These are phyloP conservation scores for Paracamarosporium sp. DNA, from an alignment of 2,329 filamentous ascomycete genomes.

Conservation along the genomic window DNA sequence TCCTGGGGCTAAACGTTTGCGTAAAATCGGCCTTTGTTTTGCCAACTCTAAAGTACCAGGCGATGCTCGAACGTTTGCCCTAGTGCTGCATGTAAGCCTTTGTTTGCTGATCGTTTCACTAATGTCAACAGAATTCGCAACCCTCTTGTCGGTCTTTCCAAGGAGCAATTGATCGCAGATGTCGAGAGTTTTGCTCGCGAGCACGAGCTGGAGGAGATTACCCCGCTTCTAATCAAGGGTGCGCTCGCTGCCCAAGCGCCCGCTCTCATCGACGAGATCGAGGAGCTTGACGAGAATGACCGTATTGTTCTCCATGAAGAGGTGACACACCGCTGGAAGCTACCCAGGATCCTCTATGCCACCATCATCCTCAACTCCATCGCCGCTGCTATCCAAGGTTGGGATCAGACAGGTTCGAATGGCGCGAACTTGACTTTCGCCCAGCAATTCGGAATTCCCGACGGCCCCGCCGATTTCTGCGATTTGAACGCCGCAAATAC, in stretches of 20 bases:
- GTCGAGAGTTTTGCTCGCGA: constrained; percentile 68
- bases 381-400: constrained; percentile 70
- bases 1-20: background rate
- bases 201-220: constrained; percentile 64
- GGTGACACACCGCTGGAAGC: constrained; percentile 66
- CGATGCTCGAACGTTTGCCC: background rate
- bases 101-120: background rate
- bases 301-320: constrained; percentile 66
- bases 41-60: background rate
- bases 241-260: constrained; percentile 78
- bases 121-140: constrained; percentile 58
- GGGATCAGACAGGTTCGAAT: constrained; percentile 65
- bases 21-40: background rate
- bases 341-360: constrained; percentile 65
- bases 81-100: background rate
- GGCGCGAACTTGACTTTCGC: constrained; percentile 68
- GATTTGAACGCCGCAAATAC: constrained; percentile 18
- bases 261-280: constrained; percentile 65
- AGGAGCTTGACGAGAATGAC: constrained; percentile 68
- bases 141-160: constrained; percentile 63
- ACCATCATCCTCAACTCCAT: constrained; percentile 73
- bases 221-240: constrained; percentile 59
- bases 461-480: constrained; percentile 25
- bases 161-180: constrained; percentile 59
- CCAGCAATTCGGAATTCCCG: constrained; percentile 35